A percentile compares a stretch with the other conserved stretches of the same genome.
phyloP scores from a whole-genome alignment of 257 asterid genomes.

The Solanum appendiculatum region DNA sequence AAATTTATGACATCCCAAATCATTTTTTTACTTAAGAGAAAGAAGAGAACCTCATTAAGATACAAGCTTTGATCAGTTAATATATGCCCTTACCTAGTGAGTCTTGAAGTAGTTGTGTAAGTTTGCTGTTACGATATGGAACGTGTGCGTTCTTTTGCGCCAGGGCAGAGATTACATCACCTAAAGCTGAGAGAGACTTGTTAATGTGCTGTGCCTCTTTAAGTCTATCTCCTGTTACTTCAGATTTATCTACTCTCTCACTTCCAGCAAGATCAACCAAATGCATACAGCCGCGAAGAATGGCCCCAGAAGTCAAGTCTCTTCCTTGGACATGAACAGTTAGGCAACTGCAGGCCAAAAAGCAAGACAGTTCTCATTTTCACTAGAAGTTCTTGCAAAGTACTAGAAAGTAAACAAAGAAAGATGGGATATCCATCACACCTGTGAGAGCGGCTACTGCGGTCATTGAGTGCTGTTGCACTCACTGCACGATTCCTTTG shows the following conservation, averaged over 20 bases:
- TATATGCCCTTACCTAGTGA: constrained; percentile 77
- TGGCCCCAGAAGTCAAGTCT: constrained; percentile 70
- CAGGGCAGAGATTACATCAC: constrained; percentile 91
- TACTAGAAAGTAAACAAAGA: background rate
- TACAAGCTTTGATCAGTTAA: background rate
- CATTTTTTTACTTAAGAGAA: background rate
- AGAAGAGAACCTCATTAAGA: background rate
- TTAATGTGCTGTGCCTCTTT: constrained; percentile 98
- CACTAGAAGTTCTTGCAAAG: background rate
- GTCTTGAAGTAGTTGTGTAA: constrained; percentile 94
- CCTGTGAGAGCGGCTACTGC: constrained; percentile 99
- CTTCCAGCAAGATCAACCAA: constrained; percentile 99
- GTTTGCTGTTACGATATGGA: constrained; percentile 93
- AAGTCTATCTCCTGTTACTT: constrained; percentile 93
- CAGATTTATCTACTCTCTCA: constrained; percentile 99
- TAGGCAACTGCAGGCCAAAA: constrained; percentile 51
- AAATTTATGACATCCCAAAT: background rate
- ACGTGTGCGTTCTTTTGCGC: constrained; percentile 88
- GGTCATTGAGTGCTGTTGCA: constrained; percentile 97
- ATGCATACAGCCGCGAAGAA: constrained; percentile 96
- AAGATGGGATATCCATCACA: background rate
- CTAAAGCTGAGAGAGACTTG: constrained; percentile 88
- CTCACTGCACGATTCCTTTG: constrained; percentile 85
- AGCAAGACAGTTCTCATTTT: background rate
- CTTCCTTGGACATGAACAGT: constrained; percentile 95